Base-by-base conservation (phyloP, 176 grass and related monocot genomes). In the Aechmea fasciata region DNA sequence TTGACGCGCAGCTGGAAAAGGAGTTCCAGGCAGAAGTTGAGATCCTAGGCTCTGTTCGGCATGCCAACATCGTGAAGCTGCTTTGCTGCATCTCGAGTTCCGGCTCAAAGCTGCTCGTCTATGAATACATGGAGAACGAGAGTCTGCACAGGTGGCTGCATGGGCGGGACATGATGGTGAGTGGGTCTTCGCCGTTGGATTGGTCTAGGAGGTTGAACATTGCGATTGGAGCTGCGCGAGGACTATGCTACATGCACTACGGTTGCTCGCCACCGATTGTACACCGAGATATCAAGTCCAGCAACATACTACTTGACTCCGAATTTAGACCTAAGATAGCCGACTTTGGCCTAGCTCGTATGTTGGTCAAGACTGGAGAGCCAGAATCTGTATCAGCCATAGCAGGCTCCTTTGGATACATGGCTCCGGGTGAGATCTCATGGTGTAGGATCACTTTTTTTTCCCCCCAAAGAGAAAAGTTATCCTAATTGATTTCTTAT, bases 211-310 rank as follows among this genome's bases (percentile, higher is more conserved):
- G 91, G 48, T 24, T 96, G 10, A 11, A 50, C 47, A 81, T 96
- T n/a, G 91, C 90, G 12, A 69, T 89, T 9, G 90, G 77, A 57
- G 78, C 78, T 0, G 90, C 90, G 9, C 64, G 57, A 13, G 90
- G 86, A 0, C 63, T 94, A 0, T 52, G 73, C 59, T 86, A 89
- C 72, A 94, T 94, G 90, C 90, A 94, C 65, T 57, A 89, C 0
- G 78, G 89, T 47, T 77, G 52, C 24, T 25, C 51, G 4, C 55
- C 67, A 49, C 71, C 83, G 2, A 65, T 89, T 11, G 50, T 94
- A 54, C 90, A 94, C 62, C 80, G 90, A 0, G 90, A 94, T 6
- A 57, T 94, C 23, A 94, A 94, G 74, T 94, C 90, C 11, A 89
- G 86, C 69, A 94, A 94, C 65, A 94, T 89, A 68, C 71, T 94